Evolutionary conservation across 2,329 filamentous ascomycete species (phyloP), one percentile per base, ranked within the genome.

Genomic region (Salinomyces thailandicus): DNA sequence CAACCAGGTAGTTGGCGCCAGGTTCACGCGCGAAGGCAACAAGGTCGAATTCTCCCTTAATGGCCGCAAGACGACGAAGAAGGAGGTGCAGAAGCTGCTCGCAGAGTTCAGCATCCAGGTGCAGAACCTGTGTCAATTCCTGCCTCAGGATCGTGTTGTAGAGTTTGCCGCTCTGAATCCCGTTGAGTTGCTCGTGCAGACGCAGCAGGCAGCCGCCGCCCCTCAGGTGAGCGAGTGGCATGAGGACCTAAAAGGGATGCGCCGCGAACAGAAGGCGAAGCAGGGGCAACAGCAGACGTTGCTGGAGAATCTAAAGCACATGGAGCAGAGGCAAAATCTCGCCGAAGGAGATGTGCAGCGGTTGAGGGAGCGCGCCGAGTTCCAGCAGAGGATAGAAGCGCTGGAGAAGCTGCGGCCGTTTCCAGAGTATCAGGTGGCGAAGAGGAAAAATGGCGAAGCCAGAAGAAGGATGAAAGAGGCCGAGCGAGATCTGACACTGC

Each of bases 61-160:
- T 55, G 79, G 78, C 27, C 73, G 69, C 44, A 70, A 68, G 4
- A 69, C 69, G 7, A 59, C 59, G 1, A 73, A 77, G 44, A 81
- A 79, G 51, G 68, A 68, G 3, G 71, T 96, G 5, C 69, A 81
- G 49, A 62, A 69, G 7, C 64, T 94, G 33, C 81, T 80, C 42
- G 73, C 68, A 41, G 71, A 69, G 7, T 77, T 93, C 52, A 81
- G 81, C 33, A 96, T 98, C 35, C 91, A 98, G 60, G 85, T 96
- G 46, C 91, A 98, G 65, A 98, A 98, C 50, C 70, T 98, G 2
- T 98, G 91, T 58, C 91, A 98, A 57, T 98, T 98, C 51, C 66
- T 98, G 30, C 91, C 91, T 0, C 91, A 98, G 59, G 91, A 98
- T 57, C 82, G 87, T 48, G 91, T 98, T 1, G 85, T 86, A 16